Evolutionary conservation across 176 grass and related monocot genomes (phyloP), one percentile per base, ranked within the genome.

Genomic region (Rhynchospora pubera): DNA sequence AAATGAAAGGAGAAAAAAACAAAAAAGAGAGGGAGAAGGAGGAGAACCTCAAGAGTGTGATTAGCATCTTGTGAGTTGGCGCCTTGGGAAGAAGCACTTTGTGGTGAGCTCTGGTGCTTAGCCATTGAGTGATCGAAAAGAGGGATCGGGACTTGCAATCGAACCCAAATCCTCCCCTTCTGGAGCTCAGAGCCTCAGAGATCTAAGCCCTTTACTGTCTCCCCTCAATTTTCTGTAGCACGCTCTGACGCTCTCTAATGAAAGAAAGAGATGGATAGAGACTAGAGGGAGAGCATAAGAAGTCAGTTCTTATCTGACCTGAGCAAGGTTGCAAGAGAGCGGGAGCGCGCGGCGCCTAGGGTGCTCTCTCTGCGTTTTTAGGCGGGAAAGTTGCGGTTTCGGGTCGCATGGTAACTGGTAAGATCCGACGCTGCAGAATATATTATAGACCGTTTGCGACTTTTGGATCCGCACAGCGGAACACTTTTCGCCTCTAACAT

Each of bases 11-110:
- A 28, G 12, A 32, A 30, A 42, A 32, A 39, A 39, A 39, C 34
- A 39, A 79, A 9, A 61, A 14, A 61, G 2, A n/a, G 32, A 47
- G 56, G 62, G 30, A 22, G 43, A 50, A 13, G 7, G 55, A 16
- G 34, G 18, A 19, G 34, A 16, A 81, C 79, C 79, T 81, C 26
- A n/a, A 81, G 77, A 23, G 77, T 62, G 57, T 46, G 77, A 79
- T 79, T 26, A 62, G 57, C 53, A 12, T 79, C 77, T 60, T 46
- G 58, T 21, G 59, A 81, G 42, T 47, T 47, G 58, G 39, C 79
- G n/a, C 5, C 43, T 28, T 8, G 19, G 51, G 79, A 61, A 26
- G 43, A 79, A 39, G 15, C 39, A 50, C 8, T 60, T 61, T 63
- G 43, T 43, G 79, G 62, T 23, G 77, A 60, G 39, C 28, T 14